Evolutionary conservation across 2,329 filamentous ascomycete species (phyloP), one percentile per base, ranked within the genome.

Genomic region (Plenodomus tracheiphilus): DNA sequence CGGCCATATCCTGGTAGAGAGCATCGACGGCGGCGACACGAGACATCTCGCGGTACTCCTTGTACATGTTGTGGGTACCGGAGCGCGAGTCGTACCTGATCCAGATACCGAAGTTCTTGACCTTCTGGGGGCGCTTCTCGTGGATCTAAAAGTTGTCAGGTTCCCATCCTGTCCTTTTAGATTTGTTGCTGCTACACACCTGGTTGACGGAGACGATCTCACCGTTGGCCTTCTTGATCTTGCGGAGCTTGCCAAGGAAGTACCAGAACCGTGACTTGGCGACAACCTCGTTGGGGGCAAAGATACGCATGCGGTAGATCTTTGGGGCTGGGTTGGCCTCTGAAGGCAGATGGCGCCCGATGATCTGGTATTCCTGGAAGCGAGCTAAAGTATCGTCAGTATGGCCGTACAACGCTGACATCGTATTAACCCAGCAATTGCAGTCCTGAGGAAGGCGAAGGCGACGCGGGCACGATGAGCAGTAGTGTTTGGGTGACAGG

Each of bases 71-170:
- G 91, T 99, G 94, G 73, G 94, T 99, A 73, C 94, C 94, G 72
- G 94, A 97, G 80, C 94, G 93, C 59, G 95, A 99, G 83, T 99
- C 93, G 84, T 99, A 99, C 77, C 95, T 92, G 82, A 99, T 88
- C 95, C 95, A 99, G 86, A 99, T 87, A 79, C 94, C 94, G 78
- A 99, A 97, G 89, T 97, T 99, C 91, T 99, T 99, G 86, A 99
- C 92, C 85, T 96, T 97, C 75, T 92, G 84, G 73, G 94, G 94
- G 80, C 91, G 91, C 88, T 97, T 97, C 91, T 99, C 94, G 81
- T 85, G 81, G 83, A 99, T 95, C 92, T 96, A 35, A 16, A 32
- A 32, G 43, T 21, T 21, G 47, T 68, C 51, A 69, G 54, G 39
- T 19, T 50, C 25, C 18, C 36, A 30, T 6, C 11, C 30, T 15